These are phyloP conservation scores for Thalassiosira mediterranea DNA, from an alignment of 352 stramenopile genomes.

Conservation along the genomic window DNA sequence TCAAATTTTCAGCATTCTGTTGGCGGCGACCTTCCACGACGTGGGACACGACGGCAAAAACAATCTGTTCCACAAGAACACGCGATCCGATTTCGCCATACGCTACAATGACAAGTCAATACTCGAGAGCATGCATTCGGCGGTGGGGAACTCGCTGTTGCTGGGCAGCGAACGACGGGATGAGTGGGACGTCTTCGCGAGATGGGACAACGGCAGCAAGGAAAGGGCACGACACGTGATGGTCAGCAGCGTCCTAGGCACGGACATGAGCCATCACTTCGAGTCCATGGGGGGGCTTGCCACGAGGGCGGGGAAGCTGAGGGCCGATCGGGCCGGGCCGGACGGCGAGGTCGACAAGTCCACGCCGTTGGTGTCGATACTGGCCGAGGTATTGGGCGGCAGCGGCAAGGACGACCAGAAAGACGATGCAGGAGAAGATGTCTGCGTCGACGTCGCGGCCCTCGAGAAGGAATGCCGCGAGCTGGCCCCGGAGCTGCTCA, in stretches of 20 bases:
- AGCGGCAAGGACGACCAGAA: too few relatives aligned
- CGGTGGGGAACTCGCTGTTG: constrained; percentile 39
- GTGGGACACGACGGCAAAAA: constrained; percentile 91
- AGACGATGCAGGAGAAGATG: too few relatives aligned
- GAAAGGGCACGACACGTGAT: constrained; percentile 32
- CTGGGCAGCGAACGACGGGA: constrained; percentile 30
- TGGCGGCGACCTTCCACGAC: constrained; percentile 90
- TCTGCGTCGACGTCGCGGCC: too few relatives aligned
- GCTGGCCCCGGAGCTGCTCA: constrained; percentile 52
- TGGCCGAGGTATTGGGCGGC: too few relatives aligned
- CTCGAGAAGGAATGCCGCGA: constrained; percentile 42
- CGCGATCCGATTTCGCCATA: constrained; percentile 87
- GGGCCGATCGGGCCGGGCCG: too few relatives aligned
- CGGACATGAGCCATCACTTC: constrained; percentile 71
- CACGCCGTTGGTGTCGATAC: too few relatives aligned
- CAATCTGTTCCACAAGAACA: constrained; percentile 90
- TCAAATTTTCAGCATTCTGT: constrained; percentile 84
- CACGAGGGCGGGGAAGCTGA: constrained; percentile 1
- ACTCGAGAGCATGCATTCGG: constrained; percentile 85
- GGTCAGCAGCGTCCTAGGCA: constrained; percentile 54
- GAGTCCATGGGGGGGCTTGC: constrained; percentile 6
- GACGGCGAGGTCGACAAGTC: too few relatives aligned
- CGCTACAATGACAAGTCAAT: constrained; percentile 92
- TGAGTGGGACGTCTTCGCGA: constrained; percentile 64
- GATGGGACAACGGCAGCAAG: constrained; percentile 35